These are phyloP conservation scores for Cyclotella kingstonii DNA, from an alignment of 108 stramenopile species.

Conservation along the genomic window DNA sequence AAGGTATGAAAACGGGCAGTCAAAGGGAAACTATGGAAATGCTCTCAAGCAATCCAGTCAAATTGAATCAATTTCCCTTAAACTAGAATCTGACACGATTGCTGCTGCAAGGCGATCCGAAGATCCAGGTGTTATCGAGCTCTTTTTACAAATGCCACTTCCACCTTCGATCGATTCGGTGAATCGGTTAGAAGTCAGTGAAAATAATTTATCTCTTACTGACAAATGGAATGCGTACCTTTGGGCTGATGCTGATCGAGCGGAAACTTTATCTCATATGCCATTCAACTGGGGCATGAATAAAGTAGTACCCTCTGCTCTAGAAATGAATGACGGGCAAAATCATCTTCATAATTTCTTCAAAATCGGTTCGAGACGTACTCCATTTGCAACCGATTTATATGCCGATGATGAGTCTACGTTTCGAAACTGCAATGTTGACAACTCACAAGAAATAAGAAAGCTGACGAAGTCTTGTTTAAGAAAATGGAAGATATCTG, in stretches of 20 bases:
- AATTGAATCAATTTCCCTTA: neutral
- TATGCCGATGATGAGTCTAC: slow-evolving; percentile 7
- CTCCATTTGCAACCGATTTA: too few relatives aligned
- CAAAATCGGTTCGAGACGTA: too few relatives aligned
- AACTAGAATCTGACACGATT: slow-evolving; percentile 13
- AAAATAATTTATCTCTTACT: slow-evolving; percentile 3
- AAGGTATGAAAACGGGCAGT: slow-evolving; percentile 58
- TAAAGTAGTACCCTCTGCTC: neutral
- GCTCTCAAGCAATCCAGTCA: neutral
- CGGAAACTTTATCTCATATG: slow-evolving; percentile 26
- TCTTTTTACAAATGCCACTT: slow-evolving; percentile 28
- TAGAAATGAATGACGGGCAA: neutral
- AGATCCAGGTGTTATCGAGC: slow-evolving; percentile 65
- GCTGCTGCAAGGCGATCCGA: slow-evolving; percentile 58
- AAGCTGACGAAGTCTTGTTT: slow-evolving; percentile 29
- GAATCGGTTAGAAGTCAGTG: neutral
- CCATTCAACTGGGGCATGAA: slow-evolving; percentile 29
- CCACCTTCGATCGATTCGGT: slow-evolving; percentile 30
- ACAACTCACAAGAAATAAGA: slow-evolving; percentile 17
- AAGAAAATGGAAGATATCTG: slow-evolving; percentile 39
- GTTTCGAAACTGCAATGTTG: too few relatives aligned
- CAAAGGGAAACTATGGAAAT: slow-evolving; percentile 28
- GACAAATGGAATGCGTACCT: slow-evolving; percentile 22
- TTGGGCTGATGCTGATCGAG: slow-evolving; percentile 2
- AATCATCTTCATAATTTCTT: neutral